Evolutionary conservation across 768 basidiomycete species (phyloP), one percentile per base, ranked within the genome.

Genomic region (Trametes meyenii): DNA sequence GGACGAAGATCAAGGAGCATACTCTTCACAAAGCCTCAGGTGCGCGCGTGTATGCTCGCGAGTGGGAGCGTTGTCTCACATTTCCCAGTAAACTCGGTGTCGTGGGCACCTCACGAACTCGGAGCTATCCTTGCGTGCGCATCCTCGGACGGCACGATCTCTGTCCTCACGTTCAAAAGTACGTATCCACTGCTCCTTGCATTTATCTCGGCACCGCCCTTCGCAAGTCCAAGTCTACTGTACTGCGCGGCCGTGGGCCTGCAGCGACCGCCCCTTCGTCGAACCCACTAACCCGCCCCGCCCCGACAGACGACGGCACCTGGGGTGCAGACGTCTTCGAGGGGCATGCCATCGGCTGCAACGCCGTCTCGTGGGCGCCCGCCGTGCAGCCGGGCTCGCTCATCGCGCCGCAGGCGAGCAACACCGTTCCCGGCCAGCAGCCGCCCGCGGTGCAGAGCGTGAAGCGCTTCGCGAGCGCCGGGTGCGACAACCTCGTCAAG

Each of bases 101-200:
- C 94, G 0, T 99, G 97, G 97, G 96, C 96, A n/a, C 95, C 97
- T 2, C 95, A 97, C 68, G 96, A 98, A 72, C 85, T 98, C 14
- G 97, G 96, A 36, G 94, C 97, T 0, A 96, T 98, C 64, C 82
- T 98, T 42, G 96, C 94, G 4, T 99, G 97, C 71, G 96, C 96
- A 1, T 96, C 93, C 21, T 96, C 94, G 1, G 97, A 99, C 74
- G 96, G 96, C 64, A 96, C 96, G 73, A 83, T 99, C 43, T 98
- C 96, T 10, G 95, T 99, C 39, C 79, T 99, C 56, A 91, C 91
- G 7, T 98, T 98, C 81, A 96, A 97, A 85, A 94, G 95, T 95
- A 60, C 49, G 85, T 80, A n/a, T 38, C 8, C 33, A 16, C 11
- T 6, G 1, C 19, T 36, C 13, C 5, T 24, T 53, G 0, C 21